A percentile compares a stretch with the other conserved stretches of the same genome.
Conservation (phyloP, 495 filamentous ascomycete genomes). For the Tuber microsphaerosporum region DNA sequence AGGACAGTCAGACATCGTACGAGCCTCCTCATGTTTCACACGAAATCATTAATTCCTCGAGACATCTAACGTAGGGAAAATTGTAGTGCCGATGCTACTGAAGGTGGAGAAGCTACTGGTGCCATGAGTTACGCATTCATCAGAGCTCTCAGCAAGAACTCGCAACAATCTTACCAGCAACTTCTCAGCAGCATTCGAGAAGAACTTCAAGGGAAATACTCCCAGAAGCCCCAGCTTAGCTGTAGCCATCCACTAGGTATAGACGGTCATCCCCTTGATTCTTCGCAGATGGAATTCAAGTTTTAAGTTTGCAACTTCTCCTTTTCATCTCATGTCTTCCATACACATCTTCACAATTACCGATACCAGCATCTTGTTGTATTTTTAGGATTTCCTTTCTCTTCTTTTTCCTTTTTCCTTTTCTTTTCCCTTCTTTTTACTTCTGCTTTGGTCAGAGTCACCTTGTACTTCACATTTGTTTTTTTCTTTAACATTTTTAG, state of each 20-base stretch:
- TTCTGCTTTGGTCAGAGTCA: slow-evolving; percentile 3
- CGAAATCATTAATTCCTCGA: background rate
- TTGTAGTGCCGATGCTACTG: slow-evolving; percentile 56
- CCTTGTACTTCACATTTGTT: background rate
- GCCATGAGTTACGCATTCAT: slow-evolving; percentile 99
- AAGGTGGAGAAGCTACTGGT: slow-evolving; percentile 78
- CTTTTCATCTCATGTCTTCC: slow-evolving; percentile 19
- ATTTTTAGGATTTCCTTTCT: slow-evolving; percentile 16
- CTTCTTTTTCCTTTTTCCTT: slow-evolving; percentile 12
- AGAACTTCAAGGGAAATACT: slow-evolving; percentile 79
- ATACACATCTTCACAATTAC: slow-evolving; percentile 1
- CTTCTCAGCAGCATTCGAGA: slow-evolving; percentile 91
- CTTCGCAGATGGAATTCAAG: slow-evolving; percentile 35
- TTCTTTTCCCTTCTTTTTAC: slow-evolving; percentile 16
- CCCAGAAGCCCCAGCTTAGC: slow-evolving; percentile 93
- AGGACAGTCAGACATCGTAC: slow-evolving; percentile 90
- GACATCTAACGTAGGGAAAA: background rate
- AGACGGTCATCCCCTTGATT: slow-evolving; percentile 38
- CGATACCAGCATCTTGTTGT: slow-evolving; percentile 12
- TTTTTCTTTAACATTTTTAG: slow-evolving; percentile 27
- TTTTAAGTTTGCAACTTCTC: slow-evolving; percentile 32
- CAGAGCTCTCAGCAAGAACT: slow-evolving; percentile 86
- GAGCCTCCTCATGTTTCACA: slow-evolving; percentile 41
- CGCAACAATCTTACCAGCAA: slow-evolving; percentile 95
- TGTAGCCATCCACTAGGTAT: slow-evolving; percentile 93